Evolutionary conservation across 2,329 filamentous ascomycete genomes (phyloP).

Genomic region (Fusarium temperatum): DNA sequence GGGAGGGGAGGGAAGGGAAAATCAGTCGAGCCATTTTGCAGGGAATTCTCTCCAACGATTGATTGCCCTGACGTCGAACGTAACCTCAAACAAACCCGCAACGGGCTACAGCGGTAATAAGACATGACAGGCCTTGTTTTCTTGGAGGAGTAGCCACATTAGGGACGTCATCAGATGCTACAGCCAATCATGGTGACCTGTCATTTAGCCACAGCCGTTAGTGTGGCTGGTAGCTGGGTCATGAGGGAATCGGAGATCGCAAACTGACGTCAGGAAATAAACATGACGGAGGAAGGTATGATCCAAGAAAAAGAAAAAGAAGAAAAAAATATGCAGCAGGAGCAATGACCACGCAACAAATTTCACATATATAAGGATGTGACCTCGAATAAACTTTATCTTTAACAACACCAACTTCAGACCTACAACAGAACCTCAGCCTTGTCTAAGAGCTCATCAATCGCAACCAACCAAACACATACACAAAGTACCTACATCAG

Average conservation of each 20-base stretch:
- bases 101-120: slow-evolving; percentile 26
- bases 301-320: slow-evolving; percentile 3
- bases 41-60: slow-evolving; percentile 15
- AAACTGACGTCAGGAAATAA: slow-evolving; percentile 31
- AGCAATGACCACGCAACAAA: neutral
- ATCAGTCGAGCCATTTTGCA: slow-evolving; percentile 22
- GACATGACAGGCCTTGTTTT: slow-evolving; percentile 25
- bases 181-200: slow-evolving; percentile 4
- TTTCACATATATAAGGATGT: slow-evolving; percentile 27
- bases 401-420: neutral
- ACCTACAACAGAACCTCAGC: neutral
- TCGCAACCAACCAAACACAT: neutral
- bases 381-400: neutral
- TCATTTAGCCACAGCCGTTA: slow-evolving; percentile 19
- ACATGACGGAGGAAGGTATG: slow-evolving; percentile 18
- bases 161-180: slow-evolving; percentile 7
- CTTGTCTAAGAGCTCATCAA: neutral
- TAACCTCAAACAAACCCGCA: slow-evolving; percentile 24
- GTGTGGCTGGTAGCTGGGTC: slow-evolving; percentile 30
- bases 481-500: slow-evolving; percentile 11
- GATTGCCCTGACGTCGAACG: slow-evolving; percentile 25
- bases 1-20: neutral
- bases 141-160: slow-evolving; percentile 16
- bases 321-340: slow-evolving; percentile 5
- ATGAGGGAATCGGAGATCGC: slow-evolving; percentile 25